phyloP scores from a whole-genome alignment of 169 alveolate genomes.

The Blepharisma undulans region DNA sequence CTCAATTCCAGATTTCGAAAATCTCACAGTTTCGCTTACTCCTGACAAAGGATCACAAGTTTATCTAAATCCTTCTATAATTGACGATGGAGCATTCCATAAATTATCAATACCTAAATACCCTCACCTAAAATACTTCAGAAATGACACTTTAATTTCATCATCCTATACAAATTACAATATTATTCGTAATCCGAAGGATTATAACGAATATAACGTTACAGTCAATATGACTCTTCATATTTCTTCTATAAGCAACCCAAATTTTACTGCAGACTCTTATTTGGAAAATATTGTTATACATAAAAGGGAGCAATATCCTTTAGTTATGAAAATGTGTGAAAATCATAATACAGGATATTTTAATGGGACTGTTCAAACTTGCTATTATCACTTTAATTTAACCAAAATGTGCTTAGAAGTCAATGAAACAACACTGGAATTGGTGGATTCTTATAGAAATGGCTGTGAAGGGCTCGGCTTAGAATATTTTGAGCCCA shows the following conservation, averaged over 20 bases:
- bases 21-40: background rate
- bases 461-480: background rate
- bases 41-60: background rate
- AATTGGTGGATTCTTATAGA: background rate
- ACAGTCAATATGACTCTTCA: background rate
- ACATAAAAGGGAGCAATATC: background rate
- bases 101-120: background rate
- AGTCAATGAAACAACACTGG: background rate
- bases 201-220: background rate
- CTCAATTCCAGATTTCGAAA: background rate
- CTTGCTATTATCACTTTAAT: slow-evolving; percentile 19
- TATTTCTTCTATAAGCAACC: background rate
- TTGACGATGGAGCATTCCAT: background rate
- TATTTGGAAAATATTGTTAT: background rate
- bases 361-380: slow-evolving; percentile 4
- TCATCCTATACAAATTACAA: background rate
- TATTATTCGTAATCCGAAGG: background rate
- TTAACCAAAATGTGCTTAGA: background rate
- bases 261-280: background rate
- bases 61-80: too few relatives aligned
- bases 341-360: background rate
- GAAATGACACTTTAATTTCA: background rate
- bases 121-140: background rate
- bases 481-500: background rate
- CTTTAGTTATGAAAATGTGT: slow-evolving; percentile 18